Conservation (phyloP, 208 protist species). For the Vickermania spadyakhi region DNA sequence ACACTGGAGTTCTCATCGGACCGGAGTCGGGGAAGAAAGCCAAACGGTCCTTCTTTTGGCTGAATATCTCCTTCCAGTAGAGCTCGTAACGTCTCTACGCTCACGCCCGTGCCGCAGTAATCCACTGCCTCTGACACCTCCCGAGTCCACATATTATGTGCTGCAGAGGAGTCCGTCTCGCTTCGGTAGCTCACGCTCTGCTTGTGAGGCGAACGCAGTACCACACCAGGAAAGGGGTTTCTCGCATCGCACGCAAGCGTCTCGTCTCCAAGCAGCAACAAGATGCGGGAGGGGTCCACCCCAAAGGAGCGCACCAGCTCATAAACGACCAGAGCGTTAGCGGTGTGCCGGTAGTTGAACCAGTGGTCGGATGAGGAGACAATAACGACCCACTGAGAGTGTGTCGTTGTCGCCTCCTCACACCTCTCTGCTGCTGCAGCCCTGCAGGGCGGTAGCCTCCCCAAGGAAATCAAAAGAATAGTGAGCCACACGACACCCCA, state of each 20-base stretch:
- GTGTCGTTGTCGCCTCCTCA: too few species aligned
- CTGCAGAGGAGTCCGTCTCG: background rate
- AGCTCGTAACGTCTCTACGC: background rate
- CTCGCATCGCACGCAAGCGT: slow-evolving; percentile 96
- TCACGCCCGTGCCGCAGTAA: background rate
- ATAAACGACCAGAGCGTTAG: slow-evolving; percentile 96
- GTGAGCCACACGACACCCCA: too few species aligned
- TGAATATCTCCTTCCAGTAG: background rate
- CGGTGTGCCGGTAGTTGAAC: slow-evolving; percentile 98
- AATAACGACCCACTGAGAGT: slow-evolving; percentile 90
- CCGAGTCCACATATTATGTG: background rate
- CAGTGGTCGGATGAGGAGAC: slow-evolving; percentile 94
- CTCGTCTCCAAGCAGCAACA: slow-evolving; percentile 97
- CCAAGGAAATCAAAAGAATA: too few species aligned
- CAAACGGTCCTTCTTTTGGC: background rate
- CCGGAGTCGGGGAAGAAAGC: slow-evolving; percentile 34
- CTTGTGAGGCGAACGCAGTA: slow-evolving; percentile 38
- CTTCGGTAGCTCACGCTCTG: background rate
- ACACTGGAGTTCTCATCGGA: slow-evolving; percentile 94
- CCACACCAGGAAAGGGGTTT: slow-evolving; percentile 83
- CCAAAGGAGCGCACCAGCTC: slow-evolving; percentile 91
- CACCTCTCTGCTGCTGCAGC: too few species aligned
- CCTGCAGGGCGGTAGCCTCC: too few species aligned
- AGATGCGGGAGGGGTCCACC: slow-evolving; percentile 88
- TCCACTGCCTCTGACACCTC: background rate